A percentile compares a stretch with the other conserved stretches of the same genome.
Conservation (phyloP, 2,329 filamentous ascomycete genomes). For the Plectosphaerella cucumerina region DNA sequence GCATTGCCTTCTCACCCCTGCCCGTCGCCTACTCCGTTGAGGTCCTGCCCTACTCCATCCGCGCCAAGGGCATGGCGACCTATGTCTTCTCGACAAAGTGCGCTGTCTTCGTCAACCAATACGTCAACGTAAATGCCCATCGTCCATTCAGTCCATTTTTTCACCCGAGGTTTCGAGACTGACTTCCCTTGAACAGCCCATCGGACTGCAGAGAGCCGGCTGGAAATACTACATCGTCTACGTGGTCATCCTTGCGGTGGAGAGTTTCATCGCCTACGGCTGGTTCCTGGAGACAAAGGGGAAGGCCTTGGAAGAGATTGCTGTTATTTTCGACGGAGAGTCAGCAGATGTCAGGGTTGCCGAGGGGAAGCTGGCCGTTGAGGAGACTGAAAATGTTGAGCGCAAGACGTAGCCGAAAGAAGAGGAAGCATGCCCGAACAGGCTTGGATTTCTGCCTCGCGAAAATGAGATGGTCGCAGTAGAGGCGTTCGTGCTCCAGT, state of each 20-base stretch:
- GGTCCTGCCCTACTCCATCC: constrained; percentile 46
- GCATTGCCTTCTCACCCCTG: constrained; percentile 50
- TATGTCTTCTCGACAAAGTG: constrained; percentile 22
- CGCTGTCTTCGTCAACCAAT: constrained; percentile 25
- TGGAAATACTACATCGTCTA: constrained; percentile 58
- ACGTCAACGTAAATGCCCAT: constrained; percentile 33
- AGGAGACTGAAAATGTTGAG: constrained; percentile 7
- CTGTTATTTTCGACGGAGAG: constrained; percentile 48
- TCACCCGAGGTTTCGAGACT: constrained; percentile 31
- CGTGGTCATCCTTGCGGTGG: constrained; percentile 38
- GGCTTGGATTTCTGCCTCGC: no score
- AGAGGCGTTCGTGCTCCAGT: no score
- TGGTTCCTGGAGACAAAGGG: constrained; percentile 49
- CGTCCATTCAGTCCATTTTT: constrained; percentile 18
- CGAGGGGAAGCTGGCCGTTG: constrained; percentile 7
- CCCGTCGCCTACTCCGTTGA: constrained; percentile 47
- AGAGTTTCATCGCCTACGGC: constrained; percentile 39
- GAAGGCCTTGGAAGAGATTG: constrained; percentile 49
- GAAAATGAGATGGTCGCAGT: no score
- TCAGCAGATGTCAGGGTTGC: constrained; percentile 6
- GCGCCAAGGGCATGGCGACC: constrained; percentile 42
- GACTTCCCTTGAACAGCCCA: constrained; percentile 25
- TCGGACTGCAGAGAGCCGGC: constrained; percentile 42
- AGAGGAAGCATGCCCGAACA: neutral
- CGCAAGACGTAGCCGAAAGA: neutral